Evolutionary conservation across 23 red algal genomes (phyloP).

Genomic region (Agarophyton chilense): DNA sequence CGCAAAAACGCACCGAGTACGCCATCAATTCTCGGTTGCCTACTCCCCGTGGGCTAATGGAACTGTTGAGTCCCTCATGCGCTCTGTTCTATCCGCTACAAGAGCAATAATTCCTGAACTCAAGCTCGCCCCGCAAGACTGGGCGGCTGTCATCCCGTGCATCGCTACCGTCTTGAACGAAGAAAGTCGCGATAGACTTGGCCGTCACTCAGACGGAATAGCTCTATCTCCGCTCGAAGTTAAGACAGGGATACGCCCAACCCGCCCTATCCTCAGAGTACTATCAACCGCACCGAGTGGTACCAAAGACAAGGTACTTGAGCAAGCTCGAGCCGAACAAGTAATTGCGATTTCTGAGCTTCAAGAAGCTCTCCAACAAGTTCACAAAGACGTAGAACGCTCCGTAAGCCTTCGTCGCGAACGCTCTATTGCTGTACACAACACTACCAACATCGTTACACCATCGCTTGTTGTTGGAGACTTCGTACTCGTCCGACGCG

Average conservation of each 20-base stretch:
- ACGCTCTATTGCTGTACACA: too few species aligned
- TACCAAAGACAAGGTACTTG: too few species aligned
- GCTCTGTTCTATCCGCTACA: constrained; percentile 14
- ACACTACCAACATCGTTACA: too few species aligned
- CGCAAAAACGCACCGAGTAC: neutral
- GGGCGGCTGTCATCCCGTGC: neutral
- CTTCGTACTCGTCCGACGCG: neutral
- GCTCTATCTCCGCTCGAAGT: neutral
- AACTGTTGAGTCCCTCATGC: constrained; percentile 18
- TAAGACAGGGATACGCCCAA: neutral
- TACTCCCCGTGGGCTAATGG: constrained; percentile 29
- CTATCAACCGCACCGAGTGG: too few species aligned
- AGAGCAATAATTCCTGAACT: neutral
- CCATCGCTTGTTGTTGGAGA: too few species aligned
- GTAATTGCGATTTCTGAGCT: too few species aligned
- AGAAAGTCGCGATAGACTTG: neutral
- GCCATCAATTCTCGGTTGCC: neutral
- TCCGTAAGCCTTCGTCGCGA: too few species aligned
- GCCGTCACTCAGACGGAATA: neutral
- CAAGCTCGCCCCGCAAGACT: constrained; percentile 8
- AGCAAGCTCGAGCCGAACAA: too few species aligned
- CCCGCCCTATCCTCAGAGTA: too few species aligned
- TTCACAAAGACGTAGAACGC: too few species aligned
- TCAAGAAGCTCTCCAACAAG: too few species aligned
- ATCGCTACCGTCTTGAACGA: neutral